Base-by-base conservation (phyloP, 805 yeast genomes). In the Ogataea paradorogensis region DNA sequence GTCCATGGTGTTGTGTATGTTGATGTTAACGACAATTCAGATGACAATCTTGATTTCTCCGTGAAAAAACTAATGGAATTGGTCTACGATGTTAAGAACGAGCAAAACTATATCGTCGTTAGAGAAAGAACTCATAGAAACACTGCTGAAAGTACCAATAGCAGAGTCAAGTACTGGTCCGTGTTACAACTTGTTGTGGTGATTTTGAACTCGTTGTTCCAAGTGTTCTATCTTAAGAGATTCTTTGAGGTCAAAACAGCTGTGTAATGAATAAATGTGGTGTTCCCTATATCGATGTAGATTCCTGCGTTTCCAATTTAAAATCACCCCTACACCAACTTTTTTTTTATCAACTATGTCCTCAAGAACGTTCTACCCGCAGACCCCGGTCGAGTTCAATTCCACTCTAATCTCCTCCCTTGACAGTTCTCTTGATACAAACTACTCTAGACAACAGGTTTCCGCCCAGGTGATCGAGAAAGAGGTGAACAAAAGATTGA, bases 81-180 rank as follows among this genome's bases (percentile, higher is more conserved):
- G 51, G 82, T 95, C 27, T 78, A 79, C 53, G 96, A 88, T 54
- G 89, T 93, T 45, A 84, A 85, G 67, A 91, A 89, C 53, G 99
- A 93, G 67, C 95, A 84, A 58, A 78, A 86, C 54, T 93, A 93
- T 66, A 82, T 93, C 54, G 95, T 90, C 33, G 89, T 91, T 46
- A 82, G 99, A 67, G 99, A 91, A 68, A 84, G 97, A 70, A 85
- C 95, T 11, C 99, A 91, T 65, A 84, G 99, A 77, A 93, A 91
- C 69, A 91, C 99, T 8, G 98, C 99, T 5, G 99, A 91, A 68
- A 85, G 95, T 16, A 91, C 99, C 32, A 91, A 91, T 66, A 83
- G 93, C 40, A 80, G 99, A 57, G 98, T 91, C 50, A 91, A 91
- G 66, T 93, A 95, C 87, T 91, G 99, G 99, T 86, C 96, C 20